Conservation (phyloP, 2,329 filamentous ascomycete species). For the Scedosporium apiospermum region DNA sequence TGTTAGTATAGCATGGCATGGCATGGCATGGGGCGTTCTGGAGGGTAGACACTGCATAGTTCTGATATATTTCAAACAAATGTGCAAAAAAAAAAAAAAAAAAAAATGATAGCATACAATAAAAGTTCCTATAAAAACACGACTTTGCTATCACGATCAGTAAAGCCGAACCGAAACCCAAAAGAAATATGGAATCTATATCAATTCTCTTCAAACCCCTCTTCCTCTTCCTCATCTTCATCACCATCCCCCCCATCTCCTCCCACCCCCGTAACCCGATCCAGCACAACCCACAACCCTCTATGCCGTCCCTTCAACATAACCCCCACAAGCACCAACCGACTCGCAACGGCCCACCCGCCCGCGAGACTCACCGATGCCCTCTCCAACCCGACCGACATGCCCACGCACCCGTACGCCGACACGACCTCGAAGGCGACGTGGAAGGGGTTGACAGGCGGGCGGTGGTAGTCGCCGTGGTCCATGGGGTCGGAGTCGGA, state of each 20-base stretch:
- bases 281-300: constrained; percentile 46
- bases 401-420: constrained; percentile 52
- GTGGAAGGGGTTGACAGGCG: constrained; percentile 48
- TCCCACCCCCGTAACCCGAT: constrained; percentile 40
- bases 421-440: constrained; percentile 49
- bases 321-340: constrained; percentile 47
- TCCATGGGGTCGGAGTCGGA: constrained; percentile 10
- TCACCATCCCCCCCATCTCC: constrained; percentile 19
- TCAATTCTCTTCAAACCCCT: background rate
- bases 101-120: background rate
- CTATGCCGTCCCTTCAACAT: constrained; percentile 48
- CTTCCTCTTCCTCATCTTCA: constrained; percentile 16
- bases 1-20: background rate
- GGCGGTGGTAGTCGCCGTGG: constrained; percentile 41
- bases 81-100: background rate
- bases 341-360: constrained; percentile 43
- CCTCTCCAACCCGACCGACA: constrained; percentile 45
- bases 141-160: no score
- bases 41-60: background rate
- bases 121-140: background rate
- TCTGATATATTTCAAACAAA: background rate
- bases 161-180: no score
- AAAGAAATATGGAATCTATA: background rate
- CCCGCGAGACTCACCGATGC: constrained; percentile 46
- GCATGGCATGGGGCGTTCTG: background rate